Percentiles rank a stretch among this genome's conserved stretches.
phyloP scores from a whole-genome alignment of 352 stramenopile species.

The Globisporangium rhizosaccharum region DNA sequence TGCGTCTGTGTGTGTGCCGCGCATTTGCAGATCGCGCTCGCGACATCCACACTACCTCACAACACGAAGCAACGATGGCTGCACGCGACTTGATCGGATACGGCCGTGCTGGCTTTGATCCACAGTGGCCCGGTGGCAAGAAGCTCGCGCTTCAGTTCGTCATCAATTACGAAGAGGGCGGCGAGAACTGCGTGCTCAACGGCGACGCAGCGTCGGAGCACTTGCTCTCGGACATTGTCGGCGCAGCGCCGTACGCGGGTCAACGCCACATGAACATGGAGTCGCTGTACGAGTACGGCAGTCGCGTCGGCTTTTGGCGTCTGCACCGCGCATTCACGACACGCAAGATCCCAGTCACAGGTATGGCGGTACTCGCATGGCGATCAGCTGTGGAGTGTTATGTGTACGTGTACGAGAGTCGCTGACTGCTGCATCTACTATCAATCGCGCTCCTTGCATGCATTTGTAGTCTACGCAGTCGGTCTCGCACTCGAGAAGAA shows the following conservation, averaged over 20 bases:
- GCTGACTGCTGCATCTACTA: background rate
- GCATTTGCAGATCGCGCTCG: no score
- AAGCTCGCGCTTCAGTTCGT: constrained; percentile 93
- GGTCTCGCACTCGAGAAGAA: constrained; percentile 95
- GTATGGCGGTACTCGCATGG: constrained; percentile 3
- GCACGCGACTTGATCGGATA: constrained; percentile 87
- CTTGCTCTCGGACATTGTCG: constrained; percentile 92
- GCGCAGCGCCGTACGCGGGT: constrained; percentile 57
- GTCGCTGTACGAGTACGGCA: constrained; percentile 95
- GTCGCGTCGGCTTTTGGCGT: constrained; percentile 92
- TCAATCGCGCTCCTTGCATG: background rate
- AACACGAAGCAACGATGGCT: constrained; percentile 7
- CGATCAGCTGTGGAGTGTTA: background rate
- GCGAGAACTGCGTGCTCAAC: constrained; percentile 91
- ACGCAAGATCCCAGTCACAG: constrained; percentile 84
- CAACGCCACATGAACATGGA: constrained; percentile 92
- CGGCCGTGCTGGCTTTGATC: constrained; percentile 56
- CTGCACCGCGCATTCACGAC: constrained; percentile 89
- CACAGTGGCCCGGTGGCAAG: constrained; percentile 76
- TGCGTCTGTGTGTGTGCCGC: background rate
- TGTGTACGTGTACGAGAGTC: background rate
- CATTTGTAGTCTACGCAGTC: constrained; percentile 84
- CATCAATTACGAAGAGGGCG: constrained; percentile 96
- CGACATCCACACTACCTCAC: background rate
- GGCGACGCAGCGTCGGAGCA: constrained; percentile 87